Percentiles rank a stretch among this genome's conserved stretches.
Evolutionary conservation across 257 asterid genomes (phyloP).

Genomic region (Apocynum venetum): DNA sequence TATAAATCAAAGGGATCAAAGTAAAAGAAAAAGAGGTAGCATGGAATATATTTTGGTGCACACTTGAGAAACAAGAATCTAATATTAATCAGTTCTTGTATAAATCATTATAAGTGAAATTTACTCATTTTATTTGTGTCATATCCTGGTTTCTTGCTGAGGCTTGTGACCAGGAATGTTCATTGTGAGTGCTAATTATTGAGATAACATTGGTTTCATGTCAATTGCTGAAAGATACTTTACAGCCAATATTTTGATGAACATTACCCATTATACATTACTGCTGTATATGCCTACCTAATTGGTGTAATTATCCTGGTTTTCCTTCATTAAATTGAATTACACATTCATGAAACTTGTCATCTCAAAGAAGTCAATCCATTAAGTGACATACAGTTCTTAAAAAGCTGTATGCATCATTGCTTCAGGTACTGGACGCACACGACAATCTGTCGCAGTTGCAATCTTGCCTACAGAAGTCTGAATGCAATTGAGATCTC

Average conservation of each 20-base stretch:
- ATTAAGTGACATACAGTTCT: not conserved
- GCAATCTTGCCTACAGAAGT: conserved; percentile 56
- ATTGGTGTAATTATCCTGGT: not conserved
- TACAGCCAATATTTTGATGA: not conserved
- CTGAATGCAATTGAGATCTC: conserved; percentile 46
- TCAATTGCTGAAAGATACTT: not conserved
- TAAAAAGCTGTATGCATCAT: not conserved
- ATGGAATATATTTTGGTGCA: no score
- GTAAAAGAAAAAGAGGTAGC: not conserved
- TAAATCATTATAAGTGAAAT: not conserved
- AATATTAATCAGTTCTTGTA: not conserved
- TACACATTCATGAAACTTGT: not conserved
- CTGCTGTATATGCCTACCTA: no score
- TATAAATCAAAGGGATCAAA: not conserved
- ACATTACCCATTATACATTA: no score
- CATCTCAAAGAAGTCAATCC: not conserved
- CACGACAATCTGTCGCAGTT: conserved; percentile 65
- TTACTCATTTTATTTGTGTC: not conserved
- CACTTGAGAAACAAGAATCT: not conserved
- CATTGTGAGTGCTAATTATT: not conserved
- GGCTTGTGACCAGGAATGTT: not conserved
- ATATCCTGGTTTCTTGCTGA: not conserved
- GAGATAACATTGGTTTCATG: not conserved
- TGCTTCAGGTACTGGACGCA: conserved; percentile 77
- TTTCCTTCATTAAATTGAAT: not conserved